Base-by-base conservation (phyloP, 2,329 filamentous ascomycete genomes). In the Pseudogymnoascus sp. region DNA sequence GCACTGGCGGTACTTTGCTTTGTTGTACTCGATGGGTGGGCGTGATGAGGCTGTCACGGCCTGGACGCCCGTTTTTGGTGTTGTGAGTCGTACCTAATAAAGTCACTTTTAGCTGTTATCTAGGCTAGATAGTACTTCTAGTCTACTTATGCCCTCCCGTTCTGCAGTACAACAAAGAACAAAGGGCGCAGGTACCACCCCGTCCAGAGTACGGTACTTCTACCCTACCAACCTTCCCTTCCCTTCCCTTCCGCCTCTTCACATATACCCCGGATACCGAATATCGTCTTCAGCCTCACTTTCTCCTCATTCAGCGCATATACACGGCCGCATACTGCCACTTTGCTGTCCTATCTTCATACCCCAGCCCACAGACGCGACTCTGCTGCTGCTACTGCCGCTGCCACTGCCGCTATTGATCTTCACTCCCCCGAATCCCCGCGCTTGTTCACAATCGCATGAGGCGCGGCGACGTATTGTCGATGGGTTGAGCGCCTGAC, bases 401-500 rank as follows among this genome's bases (percentile, higher is more conserved):
- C 46, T 19, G 26, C 4, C 11, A 19, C 46, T 17, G 2, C n/a
- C n/a, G n/a, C 46, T 11, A 56, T 56, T 19, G 46, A 56, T 56
- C 46, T 6, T 31, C 26, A 9, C 29, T 56, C 46, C 29, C 46
- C 46, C 46, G 26, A 56, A 56, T 56, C 46, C 46, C 46, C 46
- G 46, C 46, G 46, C 46, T 33, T 56, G 46, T 4, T 53, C 46
- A 53, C 26, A 53, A n/a, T 31, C 46, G 26, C 46, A 56, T 56
- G 46, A 56, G 46, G 46, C 46, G 46, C 46, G 46, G 26, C 46
- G 26, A 17, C 46, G 26, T 56, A 56, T 56, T 56, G 46, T 56
- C 46, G 46, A 56, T 56, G 46, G 46, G 46, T 56, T 56, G 46
- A 56, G 46, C 46, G 26, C 46, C 46, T 56, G 46, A 56, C 46